These are phyloP conservation scores for Picea abies DNA, from an alignment of 83 land plant genomes.

Conservation along the genomic window DNA sequence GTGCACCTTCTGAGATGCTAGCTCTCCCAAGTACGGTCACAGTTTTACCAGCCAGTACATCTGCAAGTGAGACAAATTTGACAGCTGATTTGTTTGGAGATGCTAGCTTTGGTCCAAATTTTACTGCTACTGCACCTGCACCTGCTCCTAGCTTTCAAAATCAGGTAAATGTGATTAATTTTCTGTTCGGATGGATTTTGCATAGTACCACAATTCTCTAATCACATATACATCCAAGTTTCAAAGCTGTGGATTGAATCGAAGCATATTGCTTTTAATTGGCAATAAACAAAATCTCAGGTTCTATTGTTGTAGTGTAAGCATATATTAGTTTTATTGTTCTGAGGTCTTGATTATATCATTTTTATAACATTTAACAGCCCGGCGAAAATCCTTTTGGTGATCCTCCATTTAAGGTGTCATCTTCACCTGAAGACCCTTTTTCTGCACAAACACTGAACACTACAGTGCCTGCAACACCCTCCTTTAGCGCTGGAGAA, in stretches of 20 bases:
- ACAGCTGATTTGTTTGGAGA: slow-evolving; percentile 37
- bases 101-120: slow-evolving; percentile 12
- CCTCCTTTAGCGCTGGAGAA: slow-evolving; percentile 14
- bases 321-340: neutral
- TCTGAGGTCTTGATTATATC: neutral
- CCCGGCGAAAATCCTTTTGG: slow-evolving; percentile 79
- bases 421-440: slow-evolving; percentile 37
- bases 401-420: slow-evolving; percentile 71
- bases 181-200: neutral
- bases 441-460: slow-evolving; percentile 30
- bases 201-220: neutral
- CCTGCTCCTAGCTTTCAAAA: slow-evolving; percentile 21
- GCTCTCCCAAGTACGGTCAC: slow-evolving; percentile 39
- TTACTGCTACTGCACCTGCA: slow-evolving; percentile 13
- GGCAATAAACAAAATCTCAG: neutral
- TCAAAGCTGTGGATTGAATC: neutral
- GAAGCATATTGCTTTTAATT: neutral
- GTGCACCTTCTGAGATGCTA: slow-evolving; percentile 47
- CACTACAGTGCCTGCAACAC: neutral
- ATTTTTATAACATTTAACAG: slow-evolving; percentile 27
- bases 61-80: slow-evolving; percentile 25
- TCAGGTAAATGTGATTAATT: slow-evolving; percentile 15
- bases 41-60: slow-evolving; percentile 26
- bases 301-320: neutral
- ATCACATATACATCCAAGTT: neutral